Conservation (phyloP, 1,284 basidiomycete species). For the Pterula multifida region DNA sequence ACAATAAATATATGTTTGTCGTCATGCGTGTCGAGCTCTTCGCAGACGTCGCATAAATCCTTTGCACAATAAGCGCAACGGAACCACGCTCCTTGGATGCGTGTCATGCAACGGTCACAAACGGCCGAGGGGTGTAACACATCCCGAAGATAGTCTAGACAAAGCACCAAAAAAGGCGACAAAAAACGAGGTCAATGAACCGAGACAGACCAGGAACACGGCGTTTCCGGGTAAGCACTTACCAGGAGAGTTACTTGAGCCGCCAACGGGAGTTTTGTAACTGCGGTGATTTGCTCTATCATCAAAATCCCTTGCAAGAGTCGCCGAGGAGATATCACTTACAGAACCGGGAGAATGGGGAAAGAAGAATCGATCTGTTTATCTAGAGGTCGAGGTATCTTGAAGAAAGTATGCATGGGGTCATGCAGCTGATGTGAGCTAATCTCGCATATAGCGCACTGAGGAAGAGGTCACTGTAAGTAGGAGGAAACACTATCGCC, state of each 20-base stretch:
- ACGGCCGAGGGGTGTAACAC: conserved; percentile 57
- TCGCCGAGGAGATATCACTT: conserved; percentile 14
- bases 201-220: conserved; percentile 34
- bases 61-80: conserved; percentile 77
- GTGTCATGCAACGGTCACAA: conserved; percentile 66
- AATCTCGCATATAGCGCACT: conserved; percentile 74
- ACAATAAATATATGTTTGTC: conserved; percentile 74
- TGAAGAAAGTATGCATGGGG: conserved; percentile 78
- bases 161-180: not conserved
- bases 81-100: conserved; percentile 76
- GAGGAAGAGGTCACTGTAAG: not conserved
- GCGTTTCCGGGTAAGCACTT: conserved; percentile 36
- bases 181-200: not conserved
- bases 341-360: conserved; percentile 65
- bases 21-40: conserved; percentile 70
- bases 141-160: conserved; percentile 53
- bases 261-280: conserved; percentile 46
- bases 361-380: conserved; percentile 47
- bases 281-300: conserved; percentile 19
- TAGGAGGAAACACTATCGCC: conserved; percentile 1
- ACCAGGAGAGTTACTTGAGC: conserved; percentile 36
- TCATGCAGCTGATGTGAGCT: conserved; percentile 72
- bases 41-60: conserved; percentile 74
- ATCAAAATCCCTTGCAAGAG: conserved; percentile 4
- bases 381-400: conserved; percentile 67